Evolutionary conservation across 2,329 filamentous ascomycete species (phyloP).

Genomic region (Phaeosphaeriaceae sp.): DNA sequence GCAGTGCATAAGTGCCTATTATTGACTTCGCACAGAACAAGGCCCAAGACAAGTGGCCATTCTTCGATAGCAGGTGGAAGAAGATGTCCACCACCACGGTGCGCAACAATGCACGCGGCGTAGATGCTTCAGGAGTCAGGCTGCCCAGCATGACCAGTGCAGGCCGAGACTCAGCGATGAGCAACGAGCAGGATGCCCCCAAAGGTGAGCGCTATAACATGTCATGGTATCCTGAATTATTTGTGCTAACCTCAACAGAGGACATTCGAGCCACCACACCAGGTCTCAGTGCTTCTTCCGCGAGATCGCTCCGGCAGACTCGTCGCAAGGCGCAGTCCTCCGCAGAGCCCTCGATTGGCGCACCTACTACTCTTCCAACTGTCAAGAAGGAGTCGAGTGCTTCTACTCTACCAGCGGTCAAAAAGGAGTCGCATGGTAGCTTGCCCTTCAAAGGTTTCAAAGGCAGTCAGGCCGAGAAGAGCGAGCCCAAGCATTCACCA

Average conservation of each 20-base stretch:
- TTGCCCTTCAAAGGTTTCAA: too few relatives aligned
- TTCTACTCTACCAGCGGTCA: background rate
- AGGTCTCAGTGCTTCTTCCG: background rate
- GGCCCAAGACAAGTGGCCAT: background rate
- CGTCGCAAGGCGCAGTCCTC: background rate
- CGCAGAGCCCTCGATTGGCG: background rate
- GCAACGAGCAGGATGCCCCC: slow-evolving; percentile 3
- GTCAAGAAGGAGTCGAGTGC: background rate
- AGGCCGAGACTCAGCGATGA: slow-evolving; percentile 3
- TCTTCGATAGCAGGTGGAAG: slow-evolving; percentile 20
- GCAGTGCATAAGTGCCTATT: background rate
- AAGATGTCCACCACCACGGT: slow-evolving; percentile 26
- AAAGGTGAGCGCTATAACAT: slow-evolving; percentile 4
- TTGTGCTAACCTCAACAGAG: background rate
- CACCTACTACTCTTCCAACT: background rate
- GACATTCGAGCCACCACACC: background rate
- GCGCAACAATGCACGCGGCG: slow-evolving; percentile 24
- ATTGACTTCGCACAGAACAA: background rate
- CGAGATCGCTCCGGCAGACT: background rate
- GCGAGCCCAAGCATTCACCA: background rate
- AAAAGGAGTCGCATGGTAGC: background rate
- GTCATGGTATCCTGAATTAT: background rate
- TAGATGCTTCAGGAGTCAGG: slow-evolving; percentile 14
- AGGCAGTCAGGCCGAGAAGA: too few relatives aligned
- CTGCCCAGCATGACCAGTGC: slow-evolving; percentile 1